These are phyloP conservation scores for Periconia sp. DNA, from an alignment of 2,329 filamentous ascomycete genomes.

Conservation along the genomic window DNA sequence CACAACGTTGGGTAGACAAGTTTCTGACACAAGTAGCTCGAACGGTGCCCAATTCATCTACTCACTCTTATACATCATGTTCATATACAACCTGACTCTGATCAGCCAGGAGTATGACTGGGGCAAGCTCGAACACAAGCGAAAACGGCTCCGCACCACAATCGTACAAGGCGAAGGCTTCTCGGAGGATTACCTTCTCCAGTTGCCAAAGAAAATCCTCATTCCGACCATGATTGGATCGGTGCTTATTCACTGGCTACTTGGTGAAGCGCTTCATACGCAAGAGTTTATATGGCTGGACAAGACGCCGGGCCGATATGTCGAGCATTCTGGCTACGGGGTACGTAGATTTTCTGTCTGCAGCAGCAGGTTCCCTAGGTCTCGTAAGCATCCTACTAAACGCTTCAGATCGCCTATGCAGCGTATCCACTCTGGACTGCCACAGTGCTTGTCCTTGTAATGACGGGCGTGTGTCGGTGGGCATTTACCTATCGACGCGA, in stretches of 20 bases:
- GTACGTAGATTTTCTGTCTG: slow-evolving; percentile 6
- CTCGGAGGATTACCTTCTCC: slow-evolving; percentile 30
- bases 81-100: slow-evolving; percentile 36
- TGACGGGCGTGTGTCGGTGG: slow-evolving; percentile 35
- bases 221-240: slow-evolving; percentile 34
- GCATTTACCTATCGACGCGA: slow-evolving; percentile 33
- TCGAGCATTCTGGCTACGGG: slow-evolving; percentile 27
- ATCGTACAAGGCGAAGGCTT: slow-evolving; percentile 31
- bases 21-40: slow-evolving; percentile 14
- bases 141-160: slow-evolving; percentile 28
- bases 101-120: slow-evolving; percentile 30
- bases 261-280: slow-evolving; percentile 32
- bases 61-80: slow-evolving; percentile 31
- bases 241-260: slow-evolving; percentile 33
- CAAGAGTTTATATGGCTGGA: slow-evolving; percentile 30
- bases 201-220: slow-evolving; percentile 32
- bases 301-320: slow-evolving; percentile 2
- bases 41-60: slow-evolving; percentile 36
- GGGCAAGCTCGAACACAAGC: slow-evolving; percentile 27
- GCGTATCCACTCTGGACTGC: slow-evolving; percentile 31
- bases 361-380: not conserved
- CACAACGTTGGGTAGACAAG: not conserved
- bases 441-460: slow-evolving; percentile 28
- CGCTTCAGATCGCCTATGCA: slow-evolving; percentile 21
- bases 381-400: not conserved